Percentiles rank a stretch among this genome's conserved stretches.
Evolutionary conservation across 345 rosid genomes (phyloP).

Genomic region (Euphorbia peplus): DNA sequence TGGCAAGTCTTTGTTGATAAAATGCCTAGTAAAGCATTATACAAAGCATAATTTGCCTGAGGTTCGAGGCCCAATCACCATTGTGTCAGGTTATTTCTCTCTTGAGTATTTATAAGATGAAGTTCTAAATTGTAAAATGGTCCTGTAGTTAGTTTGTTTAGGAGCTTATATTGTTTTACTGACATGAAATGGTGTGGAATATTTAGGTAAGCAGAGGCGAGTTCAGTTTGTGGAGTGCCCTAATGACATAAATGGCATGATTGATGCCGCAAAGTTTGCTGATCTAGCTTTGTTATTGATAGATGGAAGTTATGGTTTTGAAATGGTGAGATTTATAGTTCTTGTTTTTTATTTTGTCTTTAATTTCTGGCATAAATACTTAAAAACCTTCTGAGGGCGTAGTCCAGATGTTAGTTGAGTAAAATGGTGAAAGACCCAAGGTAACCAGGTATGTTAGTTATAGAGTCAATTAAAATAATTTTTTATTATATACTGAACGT

Average conservation of each 20-base stretch:
- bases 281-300: slow-evolving; percentile 84
- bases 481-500: background rate
- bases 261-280: slow-evolving; percentile 88
- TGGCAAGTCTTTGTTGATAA: slow-evolving; percentile 86
- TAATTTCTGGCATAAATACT: background rate
- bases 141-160: background rate
- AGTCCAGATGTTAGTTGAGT: background rate
- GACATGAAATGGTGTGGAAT: slow-evolving; percentile 20
- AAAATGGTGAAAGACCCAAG: background rate
- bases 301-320: slow-evolving; percentile 97
- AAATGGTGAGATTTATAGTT: slow-evolving; percentile 57
- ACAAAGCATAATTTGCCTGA: slow-evolving; percentile 77
- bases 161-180: slow-evolving; percentile 15
- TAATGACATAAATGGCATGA: slow-evolving; percentile 93
- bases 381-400: no score
- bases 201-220: slow-evolving; percentile 67
- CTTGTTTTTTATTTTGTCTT: background rate
- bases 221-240: slow-evolving; percentile 96
- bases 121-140: background rate
- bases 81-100: slow-evolving; percentile 60
- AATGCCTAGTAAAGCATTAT: slow-evolving; percentile 73
- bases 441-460: background rate
- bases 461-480: background rate
- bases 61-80: slow-evolving; percentile 83
- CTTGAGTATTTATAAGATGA: background rate